Evolutionary conservation across 2,329 filamentous ascomycete species (phyloP).

Genomic region (Aspergillus hiratsukae): DNA sequence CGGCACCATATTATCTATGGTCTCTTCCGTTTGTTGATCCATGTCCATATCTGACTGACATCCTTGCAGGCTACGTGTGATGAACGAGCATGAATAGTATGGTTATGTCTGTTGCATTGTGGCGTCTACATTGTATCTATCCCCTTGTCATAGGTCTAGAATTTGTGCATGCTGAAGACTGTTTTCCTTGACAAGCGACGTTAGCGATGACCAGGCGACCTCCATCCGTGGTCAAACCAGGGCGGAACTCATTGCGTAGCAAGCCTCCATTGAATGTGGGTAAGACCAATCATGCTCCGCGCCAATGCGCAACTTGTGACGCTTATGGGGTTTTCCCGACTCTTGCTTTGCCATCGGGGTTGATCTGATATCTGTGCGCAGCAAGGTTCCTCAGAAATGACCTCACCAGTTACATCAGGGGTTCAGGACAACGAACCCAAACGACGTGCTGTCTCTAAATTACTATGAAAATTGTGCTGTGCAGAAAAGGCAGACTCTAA

Average conservation of each 20-base stretch:
- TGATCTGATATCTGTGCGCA: neutral
- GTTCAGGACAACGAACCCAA: too few species aligned
- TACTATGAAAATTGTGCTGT: too few species aligned
- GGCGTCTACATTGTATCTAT: conserved; percentile 21
- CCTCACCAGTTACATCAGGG: too few species aligned
- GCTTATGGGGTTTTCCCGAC: neutral
- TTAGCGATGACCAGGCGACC: neutral
- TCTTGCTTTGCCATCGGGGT: neutral
- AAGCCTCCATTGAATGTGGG: neutral
- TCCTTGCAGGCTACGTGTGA: conserved; percentile 32
- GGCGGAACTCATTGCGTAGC: neutral
- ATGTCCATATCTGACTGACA: neutral
- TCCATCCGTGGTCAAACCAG: neutral
- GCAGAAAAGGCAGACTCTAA: too few species aligned
- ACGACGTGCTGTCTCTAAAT: too few species aligned
- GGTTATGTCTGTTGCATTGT: conserved; percentile 23
- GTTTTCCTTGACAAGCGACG: neutral
- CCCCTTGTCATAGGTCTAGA: conserved; percentile 9
- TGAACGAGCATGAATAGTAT: conserved; percentile 28
- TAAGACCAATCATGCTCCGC: neutral
- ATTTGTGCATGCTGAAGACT: conserved; percentile 10
- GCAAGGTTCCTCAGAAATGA: too few species aligned
- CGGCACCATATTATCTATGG: neutral
- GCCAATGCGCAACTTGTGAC: neutral
- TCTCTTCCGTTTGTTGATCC: neutral